Conservation (phyloP, 768 basidiomycete genomes). For the Psilocybe azurescens region DNA sequence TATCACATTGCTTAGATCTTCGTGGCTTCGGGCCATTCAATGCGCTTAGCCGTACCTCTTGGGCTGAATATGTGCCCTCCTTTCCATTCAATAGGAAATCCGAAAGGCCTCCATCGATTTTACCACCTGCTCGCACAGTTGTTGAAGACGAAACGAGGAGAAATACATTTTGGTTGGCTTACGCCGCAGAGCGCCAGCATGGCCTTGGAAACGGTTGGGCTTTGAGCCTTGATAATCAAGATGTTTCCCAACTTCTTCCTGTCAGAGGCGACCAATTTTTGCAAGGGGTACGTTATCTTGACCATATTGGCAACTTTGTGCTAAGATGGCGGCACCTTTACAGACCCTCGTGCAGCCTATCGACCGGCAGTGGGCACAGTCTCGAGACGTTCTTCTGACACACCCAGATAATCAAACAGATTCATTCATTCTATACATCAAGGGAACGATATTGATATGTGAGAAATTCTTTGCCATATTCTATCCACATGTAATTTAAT, state of each 20-base stretch:
- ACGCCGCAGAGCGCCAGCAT: slow-evolving; percentile 69
- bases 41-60: slow-evolving; percentile 66
- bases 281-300: slow-evolving; percentile 52
- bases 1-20: slow-evolving; percentile 52
- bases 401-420: slow-evolving; percentile 71
- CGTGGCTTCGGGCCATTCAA: slow-evolving; percentile 56
- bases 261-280: slow-evolving; percentile 64
- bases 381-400: slow-evolving; percentile 58
- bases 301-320: not conserved
- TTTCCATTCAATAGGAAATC: slow-evolving; percentile 67
- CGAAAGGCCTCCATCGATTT: slow-evolving; percentile 59
- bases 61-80: slow-evolving; percentile 73
- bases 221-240: slow-evolving; percentile 71
- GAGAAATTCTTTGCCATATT: slow-evolving; percentile 18
- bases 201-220: slow-evolving; percentile 77
- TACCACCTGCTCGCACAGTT: slow-evolving; percentile 62
- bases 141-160: slow-evolving; percentile 75
- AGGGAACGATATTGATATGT: slow-evolving; percentile 70
- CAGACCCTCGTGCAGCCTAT: slow-evolving; percentile 53
- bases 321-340: slow-evolving; percentile 1
- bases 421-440: slow-evolving; percentile 74
- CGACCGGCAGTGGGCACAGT: slow-evolving; percentile 73
- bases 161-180: slow-evolving; percentile 78
- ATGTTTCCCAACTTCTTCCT: slow-evolving; percentile 74
- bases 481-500: not conserved